Evolutionary conservation across 371 early-diverging fungal genomes (phyloP).

Genomic region (Dipsacomyces acuminosporus): DNA sequence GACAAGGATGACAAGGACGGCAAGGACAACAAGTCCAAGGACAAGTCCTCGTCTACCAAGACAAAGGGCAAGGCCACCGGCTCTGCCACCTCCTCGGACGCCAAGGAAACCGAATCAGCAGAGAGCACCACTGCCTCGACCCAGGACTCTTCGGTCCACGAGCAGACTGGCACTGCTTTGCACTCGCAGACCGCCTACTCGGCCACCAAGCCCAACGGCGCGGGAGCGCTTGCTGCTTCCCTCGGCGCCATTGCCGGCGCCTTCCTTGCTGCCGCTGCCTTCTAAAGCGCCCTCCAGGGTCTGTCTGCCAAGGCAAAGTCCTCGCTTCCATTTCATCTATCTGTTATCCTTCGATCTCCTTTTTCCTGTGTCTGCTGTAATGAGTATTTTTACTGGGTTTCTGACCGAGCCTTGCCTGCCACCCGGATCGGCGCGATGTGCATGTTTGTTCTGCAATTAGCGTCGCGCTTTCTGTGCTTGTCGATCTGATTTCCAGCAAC

Average conservation of each 20-base stretch:
- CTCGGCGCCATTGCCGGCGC: constrained; percentile 20
- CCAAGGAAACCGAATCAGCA: constrained; percentile 2
- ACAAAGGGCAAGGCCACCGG: neutral
- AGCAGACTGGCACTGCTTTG: constrained; percentile 1
- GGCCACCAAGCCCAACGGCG: constrained; percentile 10
- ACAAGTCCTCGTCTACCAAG: neutral
- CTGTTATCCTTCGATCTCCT: too few species aligned
- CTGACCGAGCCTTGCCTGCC: too few species aligned
- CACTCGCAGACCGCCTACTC: too few species aligned
- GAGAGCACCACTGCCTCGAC: neutral
- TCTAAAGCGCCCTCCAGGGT: constrained; percentile 7
- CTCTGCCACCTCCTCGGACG: constrained; percentile 4
- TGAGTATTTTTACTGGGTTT: too few species aligned
- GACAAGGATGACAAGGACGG: constrained; percentile 1
- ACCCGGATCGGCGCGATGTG: too few species aligned
- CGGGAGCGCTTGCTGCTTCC: constrained; percentile 18
- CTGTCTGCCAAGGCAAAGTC: too few species aligned
- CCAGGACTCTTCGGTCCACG: constrained; percentile 2
- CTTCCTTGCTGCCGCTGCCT: constrained; percentile 20
- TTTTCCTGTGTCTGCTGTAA: constrained; percentile 1
- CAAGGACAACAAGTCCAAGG: neutral
- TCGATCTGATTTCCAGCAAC: too few species aligned
- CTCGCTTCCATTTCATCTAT: too few species aligned
- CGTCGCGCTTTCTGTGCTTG: too few species aligned
- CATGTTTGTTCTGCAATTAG: too few species aligned